Percentiles rank a stretch among this genome's conserved stretches.
These are phyloP conservation scores for Wilhelminamyces savonicus DNA, from an alignment of 805 yeast genomes.

Conservation along the genomic window DNA sequence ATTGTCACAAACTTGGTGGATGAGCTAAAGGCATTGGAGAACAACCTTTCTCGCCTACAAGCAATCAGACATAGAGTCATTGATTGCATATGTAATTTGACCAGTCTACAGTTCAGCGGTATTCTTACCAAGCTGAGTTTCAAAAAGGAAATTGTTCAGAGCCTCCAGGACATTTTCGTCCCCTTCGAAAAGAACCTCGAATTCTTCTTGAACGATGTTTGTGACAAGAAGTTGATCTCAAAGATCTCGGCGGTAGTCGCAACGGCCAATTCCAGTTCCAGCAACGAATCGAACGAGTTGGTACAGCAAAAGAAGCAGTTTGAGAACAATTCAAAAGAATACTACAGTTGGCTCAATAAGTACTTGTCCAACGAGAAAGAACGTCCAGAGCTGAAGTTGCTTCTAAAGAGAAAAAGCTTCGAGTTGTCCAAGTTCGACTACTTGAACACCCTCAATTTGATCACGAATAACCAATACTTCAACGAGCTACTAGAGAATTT, in stretches of 20 bases:
- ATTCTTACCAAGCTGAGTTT: conserved; percentile 17
- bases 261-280: conserved; percentile 1
- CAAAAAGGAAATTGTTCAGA: conserved; percentile 17
- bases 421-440: conserved; percentile 43
- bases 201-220: conserved; percentile 22
- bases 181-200: conserved; percentile 26
- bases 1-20: conserved; percentile 19
- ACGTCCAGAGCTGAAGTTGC: conserved; percentile 33
- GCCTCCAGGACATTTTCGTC: conserved; percentile 20
- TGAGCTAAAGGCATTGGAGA: conserved; percentile 26
- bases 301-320: conserved; percentile 23
- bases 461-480: conserved; percentile 34
- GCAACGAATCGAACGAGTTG: conserved; percentile 10
- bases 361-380: conserved; percentile 39
- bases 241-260: conserved; percentile 23
- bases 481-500: conserved; percentile 31
- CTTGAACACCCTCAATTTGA: conserved; percentile 31
- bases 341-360: conserved; percentile 37
- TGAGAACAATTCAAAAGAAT: conserved; percentile 36
- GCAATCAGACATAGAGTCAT: conserved; percentile 13
- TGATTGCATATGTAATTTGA: conserved; percentile 15
- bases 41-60: conserved; percentile 13
- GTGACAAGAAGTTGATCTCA: conserved; percentile 18
- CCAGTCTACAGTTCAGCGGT: conserved; percentile 19
- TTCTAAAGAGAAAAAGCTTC: conserved; percentile 29